Evolutionary conservation across 2,329 filamentous ascomycete species (phyloP).

Genomic region (Arthrobotrys iridis): DNA sequence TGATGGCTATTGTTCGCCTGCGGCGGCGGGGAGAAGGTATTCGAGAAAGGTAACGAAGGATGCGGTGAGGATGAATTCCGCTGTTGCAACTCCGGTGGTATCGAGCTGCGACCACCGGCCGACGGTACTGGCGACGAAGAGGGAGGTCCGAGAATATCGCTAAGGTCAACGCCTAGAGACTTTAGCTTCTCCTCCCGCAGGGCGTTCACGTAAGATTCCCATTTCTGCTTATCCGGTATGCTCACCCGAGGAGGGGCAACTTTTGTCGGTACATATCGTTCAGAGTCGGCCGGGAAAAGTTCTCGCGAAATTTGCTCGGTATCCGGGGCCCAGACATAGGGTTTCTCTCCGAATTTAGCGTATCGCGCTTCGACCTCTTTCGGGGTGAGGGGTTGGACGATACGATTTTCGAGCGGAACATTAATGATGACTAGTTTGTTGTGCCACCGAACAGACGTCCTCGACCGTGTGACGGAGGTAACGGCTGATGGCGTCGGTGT

Average conservation of each 20-base stretch:
- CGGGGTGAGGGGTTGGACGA: constrained; percentile 65
- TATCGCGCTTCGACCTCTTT: constrained; percentile 70
- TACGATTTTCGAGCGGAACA: constrained; percentile 56
- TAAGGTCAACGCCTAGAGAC: constrained; percentile 85
- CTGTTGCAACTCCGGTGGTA: constrained; percentile 55
- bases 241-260: constrained; percentile 65
- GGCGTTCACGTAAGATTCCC: constrained; percentile 82
- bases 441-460: constrained; percentile 56
- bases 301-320: constrained; percentile 69
- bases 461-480: constrained; percentile 43
- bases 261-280: constrained; percentile 64
- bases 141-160: constrained; percentile 73
- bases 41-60: constrained; percentile 58
- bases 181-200: constrained; percentile 91
- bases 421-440: constrained; percentile 57
- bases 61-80: constrained; percentile 71
- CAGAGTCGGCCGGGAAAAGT: constrained; percentile 74
- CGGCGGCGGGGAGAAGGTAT: constrained; percentile 58
- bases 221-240: constrained; percentile 76
- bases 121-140: constrained; percentile 72
- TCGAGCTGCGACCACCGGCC: constrained; percentile 63
- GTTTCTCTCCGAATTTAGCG: constrained; percentile 70
- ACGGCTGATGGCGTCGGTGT: constrained; percentile 50
- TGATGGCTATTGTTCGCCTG: constrained; percentile 55
- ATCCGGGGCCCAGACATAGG: constrained; percentile 70